Evolutionary conservation across 1,139 yeast genomes (phyloP).

Genomic region (Saccharomycopsis hybrid): DNA sequence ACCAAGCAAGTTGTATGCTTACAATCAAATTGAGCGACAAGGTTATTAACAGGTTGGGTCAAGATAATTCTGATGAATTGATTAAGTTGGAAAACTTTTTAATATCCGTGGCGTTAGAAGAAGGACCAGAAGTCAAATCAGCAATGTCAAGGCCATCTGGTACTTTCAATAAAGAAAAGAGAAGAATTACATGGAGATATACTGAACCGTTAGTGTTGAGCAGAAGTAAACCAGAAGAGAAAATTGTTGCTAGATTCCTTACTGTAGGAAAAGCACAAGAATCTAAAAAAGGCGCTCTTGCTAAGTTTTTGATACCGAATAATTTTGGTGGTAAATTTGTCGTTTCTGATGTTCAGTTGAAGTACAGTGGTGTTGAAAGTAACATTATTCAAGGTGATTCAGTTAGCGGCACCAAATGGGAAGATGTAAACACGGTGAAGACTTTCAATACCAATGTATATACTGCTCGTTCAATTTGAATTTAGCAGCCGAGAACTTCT

Average conservation of each 20-base stretch:
- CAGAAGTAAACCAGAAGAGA: slow-evolving; percentile 40
- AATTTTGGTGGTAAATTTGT: slow-evolving; percentile 25
- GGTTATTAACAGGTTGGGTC: slow-evolving; percentile 34
- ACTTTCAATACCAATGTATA: slow-evolving; percentile 15
- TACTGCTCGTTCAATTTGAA: slow-evolving; percentile 13
- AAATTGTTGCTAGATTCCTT: slow-evolving; percentile 65
- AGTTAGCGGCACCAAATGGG: slow-evolving; percentile 14
- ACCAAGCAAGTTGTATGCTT: slow-evolving; percentile 79
- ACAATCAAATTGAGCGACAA: slow-evolving; percentile 56
- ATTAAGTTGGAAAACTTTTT: slow-evolving; percentile 51
- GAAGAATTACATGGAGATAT: slow-evolving; percentile 81
- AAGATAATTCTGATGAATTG: slow-evolving; percentile 30
- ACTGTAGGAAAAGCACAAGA: slow-evolving; percentile 59
- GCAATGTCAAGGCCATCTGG: slow-evolving; percentile 92
- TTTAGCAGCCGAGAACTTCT: neutral
- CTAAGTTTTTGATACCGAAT: slow-evolving; percentile 46
- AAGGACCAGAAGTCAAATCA: slow-evolving; percentile 43
- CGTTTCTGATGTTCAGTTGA: slow-evolving; percentile 29
- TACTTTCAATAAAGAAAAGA: slow-evolving; percentile 75
- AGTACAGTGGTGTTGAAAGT: slow-evolving; percentile 31
- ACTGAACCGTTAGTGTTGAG: slow-evolving; percentile 41
- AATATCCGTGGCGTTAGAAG: slow-evolving; percentile 60
- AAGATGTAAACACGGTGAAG: slow-evolving; percentile 13
- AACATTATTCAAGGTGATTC: slow-evolving; percentile 30
- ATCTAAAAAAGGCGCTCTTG: slow-evolving; percentile 63